These are phyloP conservation scores for Talaromyces adpressus DNA, from an alignment of 495 filamentous ascomycete species.

Conservation along the genomic window DNA sequence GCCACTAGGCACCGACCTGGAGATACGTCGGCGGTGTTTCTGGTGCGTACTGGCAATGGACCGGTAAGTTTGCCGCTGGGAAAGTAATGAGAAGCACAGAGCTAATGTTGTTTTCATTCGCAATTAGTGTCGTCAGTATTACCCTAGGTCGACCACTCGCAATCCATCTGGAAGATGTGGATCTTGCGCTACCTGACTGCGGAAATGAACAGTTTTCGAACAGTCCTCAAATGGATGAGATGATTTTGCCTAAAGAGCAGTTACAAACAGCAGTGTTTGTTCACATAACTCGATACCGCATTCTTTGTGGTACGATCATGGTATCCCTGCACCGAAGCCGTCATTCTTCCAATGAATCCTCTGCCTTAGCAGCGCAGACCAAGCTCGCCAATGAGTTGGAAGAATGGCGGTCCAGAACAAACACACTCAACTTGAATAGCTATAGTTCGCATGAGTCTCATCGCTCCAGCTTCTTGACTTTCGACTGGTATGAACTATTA, in stretches of 20 bases:
- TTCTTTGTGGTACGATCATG: conserved; percentile 15
- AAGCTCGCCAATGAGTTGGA: conserved; percentile 5
- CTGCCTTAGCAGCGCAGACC: background rate
- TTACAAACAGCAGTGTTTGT: conserved; percentile 15
- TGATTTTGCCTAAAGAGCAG: no score
- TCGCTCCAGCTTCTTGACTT: conserved; percentile 16
- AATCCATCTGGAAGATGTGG: conserved; percentile 16
- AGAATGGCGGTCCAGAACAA: conserved; percentile 7
- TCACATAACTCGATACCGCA: conserved; percentile 18
- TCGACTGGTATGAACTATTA: conserved; percentile 22
- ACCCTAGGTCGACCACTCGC: conserved; percentile 20
- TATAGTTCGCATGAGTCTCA: background rate
- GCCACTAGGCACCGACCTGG: conserved; percentile 1
- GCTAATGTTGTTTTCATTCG: background rate
- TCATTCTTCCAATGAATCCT: conserved; percentile 3
- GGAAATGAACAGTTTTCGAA: no score
- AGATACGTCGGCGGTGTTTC: conserved; percentile 19
- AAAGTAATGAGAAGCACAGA: background rate
- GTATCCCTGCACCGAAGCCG: conserved; percentile 11
- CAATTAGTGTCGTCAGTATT: conserved; percentile 17
- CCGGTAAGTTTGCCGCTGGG: conserved; percentile 9
- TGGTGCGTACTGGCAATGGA: conserved; percentile 21
- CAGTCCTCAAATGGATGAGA: no score
- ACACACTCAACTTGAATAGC: background rate
- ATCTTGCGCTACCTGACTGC: conserved; percentile 12